Base-by-base conservation (phyloP, 2,329 filamentous ascomycete genomes). In the Fusarium devonianum region DNA sequence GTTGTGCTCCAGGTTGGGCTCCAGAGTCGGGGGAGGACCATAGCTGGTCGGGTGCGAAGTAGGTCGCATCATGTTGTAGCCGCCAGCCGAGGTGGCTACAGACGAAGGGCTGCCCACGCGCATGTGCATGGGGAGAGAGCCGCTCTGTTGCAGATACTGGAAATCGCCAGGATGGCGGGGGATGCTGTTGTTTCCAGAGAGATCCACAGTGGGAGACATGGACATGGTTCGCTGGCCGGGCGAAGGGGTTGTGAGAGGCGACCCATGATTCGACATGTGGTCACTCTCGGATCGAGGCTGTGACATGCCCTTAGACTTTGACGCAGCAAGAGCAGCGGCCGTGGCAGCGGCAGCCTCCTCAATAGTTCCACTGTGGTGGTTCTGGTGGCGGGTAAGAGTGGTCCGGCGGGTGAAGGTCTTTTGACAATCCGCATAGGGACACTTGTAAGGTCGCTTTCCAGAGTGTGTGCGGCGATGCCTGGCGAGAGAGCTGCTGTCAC, bases 351-450 rank as follows among this genome's bases (percentile, higher is more conserved):
- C 92, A 7, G 93, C 91, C 71, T 97, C 93, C 71, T 97, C 93
- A 12, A 97, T 89, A 0, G 92, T 97, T 30, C 93, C 94, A 14
- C 89, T 95, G 71, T 97, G 94, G 66, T 96, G 90, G 64, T 96
- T 96, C 74, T 97, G 92, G 70, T 99, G 94, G 39, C 94, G 86
- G 2, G 93, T 99, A 54, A 99, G 78, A 3, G 94, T 97, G 1
- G 94, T 97, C 58, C 93, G 88, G 48, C 94, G 87, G 8, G 94
- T 99, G 68, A 99, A 99, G 0, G 93, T 97, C 81, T 97, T 97
- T 69, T 97, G 92, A 73, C 94, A 99, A 71, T 97, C 92, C 51
- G 92, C 92, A 66, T 94, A 97, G 1, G 92, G 92, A 74, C 94
- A 99, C 73, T 96, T 96, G 78, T 97, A 99, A 2, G 94, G 94